A percentile compares a stretch with the other conserved stretches of the same genome.
Evolutionary conservation across 208 protist genomes (phyloP).

Genomic region (Crithidia acanthocephali): DNA sequence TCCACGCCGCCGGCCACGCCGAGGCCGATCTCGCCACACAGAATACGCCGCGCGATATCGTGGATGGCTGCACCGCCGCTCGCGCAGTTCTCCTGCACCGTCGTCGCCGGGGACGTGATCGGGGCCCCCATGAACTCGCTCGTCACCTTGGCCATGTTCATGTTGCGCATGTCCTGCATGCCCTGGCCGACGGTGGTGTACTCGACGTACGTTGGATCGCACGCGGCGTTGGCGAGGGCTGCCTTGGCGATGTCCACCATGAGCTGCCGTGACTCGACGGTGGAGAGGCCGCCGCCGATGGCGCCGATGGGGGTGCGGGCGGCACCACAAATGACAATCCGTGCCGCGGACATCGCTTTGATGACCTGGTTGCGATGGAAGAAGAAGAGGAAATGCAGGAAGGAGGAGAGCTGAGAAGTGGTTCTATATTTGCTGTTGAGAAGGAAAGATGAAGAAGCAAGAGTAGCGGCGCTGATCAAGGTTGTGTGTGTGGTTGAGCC

Average conservation of each 20-base stretch:
- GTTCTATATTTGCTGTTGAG: no score
- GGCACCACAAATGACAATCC: slow-evolving; percentile 56
- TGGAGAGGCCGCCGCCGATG: slow-evolving; percentile 49
- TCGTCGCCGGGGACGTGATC: slow-evolving; percentile 53
- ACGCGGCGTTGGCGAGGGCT: slow-evolving; percentile 45
- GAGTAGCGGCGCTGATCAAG: no score
- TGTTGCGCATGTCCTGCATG: slow-evolving; percentile 61
- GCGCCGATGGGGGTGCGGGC: slow-evolving; percentile 55
- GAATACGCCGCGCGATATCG: slow-evolving; percentile 55
- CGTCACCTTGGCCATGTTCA: slow-evolving; percentile 61
- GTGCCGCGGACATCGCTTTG: slow-evolving; percentile 21
- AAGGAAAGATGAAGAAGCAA: neutral
- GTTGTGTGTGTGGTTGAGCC: no score
- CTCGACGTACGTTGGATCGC: slow-evolving; percentile 52
- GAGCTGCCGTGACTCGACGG: slow-evolving; percentile 36
- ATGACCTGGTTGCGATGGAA: no score
- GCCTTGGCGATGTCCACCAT: slow-evolving; percentile 38
- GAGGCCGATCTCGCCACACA: slow-evolving; percentile 55
- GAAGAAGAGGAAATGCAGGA: slow-evolving; percentile 1
- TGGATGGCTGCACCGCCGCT: slow-evolving; percentile 67
- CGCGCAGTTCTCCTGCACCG: slow-evolving; percentile 71
- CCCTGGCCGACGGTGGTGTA: slow-evolving; percentile 53
- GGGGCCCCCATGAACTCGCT: slow-evolving; percentile 45
- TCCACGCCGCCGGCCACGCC: slow-evolving; percentile 67
- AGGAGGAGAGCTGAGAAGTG: slow-evolving; percentile 2